A percentile compares a stretch with the other conserved stretches of the same genome.
Evolutionary conservation across 768 basidiomycete species (phyloP).

Genomic region (Lactarius pseudohatsudake): DNA sequence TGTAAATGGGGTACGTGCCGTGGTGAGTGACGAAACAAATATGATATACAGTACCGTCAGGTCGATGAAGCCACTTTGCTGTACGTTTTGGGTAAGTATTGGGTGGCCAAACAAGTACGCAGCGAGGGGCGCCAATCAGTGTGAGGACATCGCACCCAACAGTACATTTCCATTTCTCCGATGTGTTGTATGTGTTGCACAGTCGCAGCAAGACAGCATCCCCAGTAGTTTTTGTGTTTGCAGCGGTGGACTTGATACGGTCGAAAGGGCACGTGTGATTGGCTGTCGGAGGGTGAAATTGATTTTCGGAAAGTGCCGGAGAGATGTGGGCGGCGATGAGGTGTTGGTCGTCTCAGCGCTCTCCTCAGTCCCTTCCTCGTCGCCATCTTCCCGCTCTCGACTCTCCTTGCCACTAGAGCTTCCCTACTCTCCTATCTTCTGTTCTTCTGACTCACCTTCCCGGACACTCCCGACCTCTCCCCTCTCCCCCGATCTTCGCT

Average conservation of each 20-base stretch:
- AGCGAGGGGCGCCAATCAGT: conserved; percentile 6
- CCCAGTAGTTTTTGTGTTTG: neutral
- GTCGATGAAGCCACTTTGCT: neutral
- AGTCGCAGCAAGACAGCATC: neutral
- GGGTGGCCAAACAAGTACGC: neutral
- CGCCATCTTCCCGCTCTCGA: conserved; percentile 18
- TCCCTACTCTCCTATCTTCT: conserved; percentile 3
- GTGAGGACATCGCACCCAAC: neutral
- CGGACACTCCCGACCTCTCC: neutral
- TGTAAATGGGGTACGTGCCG: conserved; percentile 17
- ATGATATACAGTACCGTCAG: neutral
- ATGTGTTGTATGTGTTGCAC: conserved; percentile 1
- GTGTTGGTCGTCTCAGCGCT: conserved; percentile 26
- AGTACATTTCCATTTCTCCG: neutral
- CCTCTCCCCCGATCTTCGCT: neutral
- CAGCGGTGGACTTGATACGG: neutral
- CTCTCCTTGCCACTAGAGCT: conserved; percentile 1
- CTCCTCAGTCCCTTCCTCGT: conserved; percentile 20
- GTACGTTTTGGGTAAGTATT: neutral
- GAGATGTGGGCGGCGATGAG: conserved; percentile 16
- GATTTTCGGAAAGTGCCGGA: conserved; percentile 11
- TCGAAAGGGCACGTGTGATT: neutral
- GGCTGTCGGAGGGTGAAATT: conserved; percentile 21
- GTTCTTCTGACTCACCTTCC: conserved; percentile 3
- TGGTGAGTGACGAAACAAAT: conserved; percentile 4